Conservation (phyloP, 768 basidiomycete species). For the Chalciporus pseudorubinellus region DNA sequence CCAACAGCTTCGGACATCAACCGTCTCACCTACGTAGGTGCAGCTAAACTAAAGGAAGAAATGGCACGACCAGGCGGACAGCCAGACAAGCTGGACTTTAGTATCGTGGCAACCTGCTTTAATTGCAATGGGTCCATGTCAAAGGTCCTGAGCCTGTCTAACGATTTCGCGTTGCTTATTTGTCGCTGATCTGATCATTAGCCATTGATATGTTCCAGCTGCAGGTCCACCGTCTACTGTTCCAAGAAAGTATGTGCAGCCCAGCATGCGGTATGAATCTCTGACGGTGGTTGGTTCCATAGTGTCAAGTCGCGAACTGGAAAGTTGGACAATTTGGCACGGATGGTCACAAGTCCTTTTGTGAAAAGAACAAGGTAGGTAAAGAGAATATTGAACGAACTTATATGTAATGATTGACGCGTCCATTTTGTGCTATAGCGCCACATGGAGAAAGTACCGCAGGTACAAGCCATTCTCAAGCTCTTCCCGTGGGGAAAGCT, state of each 20-base stretch:
- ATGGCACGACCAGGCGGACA: conserved; percentile 27
- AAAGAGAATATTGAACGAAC: background rate
- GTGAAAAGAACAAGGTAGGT: conserved; percentile 35
- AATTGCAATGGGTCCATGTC: conserved; percentile 18
- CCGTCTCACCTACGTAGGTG: conserved; percentile 28
- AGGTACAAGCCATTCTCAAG: conserved; percentile 33
- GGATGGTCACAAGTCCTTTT: conserved; percentile 33
- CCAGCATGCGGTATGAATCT: background rate
- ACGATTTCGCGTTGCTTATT: background rate
- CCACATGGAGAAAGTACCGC: conserved; percentile 37
- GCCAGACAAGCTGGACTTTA: conserved; percentile 29
- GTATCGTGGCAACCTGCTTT: conserved; percentile 22
- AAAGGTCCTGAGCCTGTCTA: conserved; percentile 18
- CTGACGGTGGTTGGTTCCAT: conserved; percentile 1
- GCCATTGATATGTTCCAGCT: conserved; percentile 29
- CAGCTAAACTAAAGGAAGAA: conserved; percentile 28
- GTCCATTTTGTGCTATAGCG: conserved; percentile 19
- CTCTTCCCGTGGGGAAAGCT: conserved; percentile 45
- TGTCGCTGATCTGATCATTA: conserved; percentile 7
- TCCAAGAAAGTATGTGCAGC: conserved; percentile 22
- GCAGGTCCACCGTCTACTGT: conserved; percentile 31
- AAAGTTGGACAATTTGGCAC: conserved; percentile 29
- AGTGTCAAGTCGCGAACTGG: conserved; percentile 40
- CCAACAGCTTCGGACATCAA: conserved; percentile 26
- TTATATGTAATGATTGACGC: background rate